These are phyloP conservation scores for Cyclotella kingstonii DNA, from an alignment of 108 stramenopile species.

Conservation along the genomic window DNA sequence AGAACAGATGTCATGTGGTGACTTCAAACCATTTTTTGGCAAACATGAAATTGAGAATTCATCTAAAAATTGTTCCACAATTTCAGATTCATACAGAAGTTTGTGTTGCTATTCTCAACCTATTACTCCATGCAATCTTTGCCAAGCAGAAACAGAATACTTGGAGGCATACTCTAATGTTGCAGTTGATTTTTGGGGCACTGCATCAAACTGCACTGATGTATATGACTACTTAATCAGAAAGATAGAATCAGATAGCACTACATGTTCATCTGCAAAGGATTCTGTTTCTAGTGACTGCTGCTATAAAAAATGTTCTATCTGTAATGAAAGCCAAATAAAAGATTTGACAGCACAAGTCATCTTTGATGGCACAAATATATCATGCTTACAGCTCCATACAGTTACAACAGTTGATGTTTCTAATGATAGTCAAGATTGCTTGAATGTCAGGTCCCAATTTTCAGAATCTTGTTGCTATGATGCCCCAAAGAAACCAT, in stretches of 20 bases:
- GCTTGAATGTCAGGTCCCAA: conserved; percentile 25
- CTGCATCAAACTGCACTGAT: conserved; percentile 39
- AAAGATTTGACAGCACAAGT: conserved; percentile 35
- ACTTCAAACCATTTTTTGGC: conserved; percentile 44
- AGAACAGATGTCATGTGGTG: conserved; percentile 39
- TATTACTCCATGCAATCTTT: conserved; percentile 35
- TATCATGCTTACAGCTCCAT: conserved; percentile 43
- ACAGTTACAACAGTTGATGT: conserved; percentile 34
- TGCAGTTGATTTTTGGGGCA: conserved; percentile 40
- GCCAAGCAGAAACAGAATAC: conserved; percentile 37
- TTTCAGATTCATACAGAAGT: conserved; percentile 23
- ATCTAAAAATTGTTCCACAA: conserved; percentile 13
- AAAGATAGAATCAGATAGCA: conserved; percentile 39
- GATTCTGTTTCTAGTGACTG: conserved; percentile 30
- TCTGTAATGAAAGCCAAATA: conserved; percentile 27
- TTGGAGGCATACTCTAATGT: conserved; percentile 42
- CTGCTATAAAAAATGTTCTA: conserved; percentile 45
- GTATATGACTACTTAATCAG: conserved; percentile 37
- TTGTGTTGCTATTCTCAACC: conserved; percentile 48
- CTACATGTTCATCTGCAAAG: conserved; percentile 34
- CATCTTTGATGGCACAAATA: conserved; percentile 29
- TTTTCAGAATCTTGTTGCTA: conserved; percentile 41
- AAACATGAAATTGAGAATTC: conserved; percentile 40
- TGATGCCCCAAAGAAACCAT: conserved; percentile 31
- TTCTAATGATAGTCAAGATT: conserved; percentile 11